phyloP scores from a whole-genome alignment of 2,329 filamentous ascomycete species.

The Monosporascus sp. region DNA sequence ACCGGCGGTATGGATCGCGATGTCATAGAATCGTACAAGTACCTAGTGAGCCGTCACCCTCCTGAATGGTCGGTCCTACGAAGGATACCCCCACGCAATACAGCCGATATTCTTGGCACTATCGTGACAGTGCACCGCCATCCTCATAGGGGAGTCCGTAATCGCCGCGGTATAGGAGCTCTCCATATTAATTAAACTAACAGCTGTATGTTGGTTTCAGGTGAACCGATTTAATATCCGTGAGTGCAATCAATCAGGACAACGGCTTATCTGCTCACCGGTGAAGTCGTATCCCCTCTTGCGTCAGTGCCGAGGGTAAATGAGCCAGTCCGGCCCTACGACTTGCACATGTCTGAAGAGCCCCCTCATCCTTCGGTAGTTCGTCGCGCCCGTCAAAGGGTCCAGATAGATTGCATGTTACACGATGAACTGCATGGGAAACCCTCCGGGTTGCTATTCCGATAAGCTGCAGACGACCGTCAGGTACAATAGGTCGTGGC shows the following conservation, averaged over 20 bases:
- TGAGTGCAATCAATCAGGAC: too few species aligned
- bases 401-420: not conserved
- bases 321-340: too few species aligned
- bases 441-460: not conserved
- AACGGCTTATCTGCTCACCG: too few species aligned
- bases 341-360: not conserved
- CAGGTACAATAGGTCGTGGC: not conserved
- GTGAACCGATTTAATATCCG: too few species aligned
- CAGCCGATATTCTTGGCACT: not conserved
- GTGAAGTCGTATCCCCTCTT: too few species aligned
- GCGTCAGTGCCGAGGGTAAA: too few species aligned
- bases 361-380: not conserved
- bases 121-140: not conserved
- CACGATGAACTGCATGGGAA: not conserved
- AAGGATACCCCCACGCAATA: not conserved
- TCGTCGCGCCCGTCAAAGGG: not conserved
- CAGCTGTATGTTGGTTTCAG: too few species aligned
- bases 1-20: not conserved
- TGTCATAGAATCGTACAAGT: not conserved
- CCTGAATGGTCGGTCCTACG: not conserved
- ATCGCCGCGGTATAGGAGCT: too few species aligned
- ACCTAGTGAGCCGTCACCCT: not conserved
- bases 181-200: too few species aligned
- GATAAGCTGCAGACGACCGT: not conserved
- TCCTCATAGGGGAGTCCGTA: not conserved